These are phyloP conservation scores for Fusarium ramigenum DNA, from an alignment of 2,329 filamentous ascomycete species.

Conservation along the genomic window DNA sequence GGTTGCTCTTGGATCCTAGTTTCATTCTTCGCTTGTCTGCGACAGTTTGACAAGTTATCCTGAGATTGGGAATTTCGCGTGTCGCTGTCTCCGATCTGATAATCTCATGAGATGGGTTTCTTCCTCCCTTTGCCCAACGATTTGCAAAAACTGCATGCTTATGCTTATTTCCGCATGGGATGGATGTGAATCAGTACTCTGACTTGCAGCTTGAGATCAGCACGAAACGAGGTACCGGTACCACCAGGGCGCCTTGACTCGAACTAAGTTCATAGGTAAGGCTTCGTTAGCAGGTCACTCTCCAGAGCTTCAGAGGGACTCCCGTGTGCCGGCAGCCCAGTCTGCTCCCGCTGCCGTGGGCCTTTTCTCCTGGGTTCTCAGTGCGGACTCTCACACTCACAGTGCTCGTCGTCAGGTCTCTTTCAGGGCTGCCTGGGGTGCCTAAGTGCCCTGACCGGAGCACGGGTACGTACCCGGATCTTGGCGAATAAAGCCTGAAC, in stretches of 20 bases:
- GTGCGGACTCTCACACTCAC: neutral
- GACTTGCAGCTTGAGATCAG: neutral
- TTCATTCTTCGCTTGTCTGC: conserved; percentile 33
- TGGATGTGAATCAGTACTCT: conserved; percentile 8
- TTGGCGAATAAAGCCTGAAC: conserved; percentile 28
- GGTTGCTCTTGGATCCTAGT: conserved; percentile 17
- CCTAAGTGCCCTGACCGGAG: conserved; percentile 29
- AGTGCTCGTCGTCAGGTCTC: conserved; percentile 3
- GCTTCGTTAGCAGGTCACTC: conserved; percentile 17
- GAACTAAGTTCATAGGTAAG: conserved; percentile 29
- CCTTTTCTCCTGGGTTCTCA: neutral
- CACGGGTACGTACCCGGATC: conserved; percentile 31
- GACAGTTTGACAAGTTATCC: conserved; percentile 5
- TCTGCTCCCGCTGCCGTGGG: neutral
- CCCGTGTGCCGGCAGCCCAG: neutral
- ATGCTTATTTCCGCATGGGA: conserved; percentile 4
- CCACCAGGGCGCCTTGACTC: conserved; percentile 8
- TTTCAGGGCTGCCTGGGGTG: conserved; percentile 20
- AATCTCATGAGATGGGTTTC: conserved; percentile 6
- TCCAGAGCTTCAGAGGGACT: conserved; percentile 3
- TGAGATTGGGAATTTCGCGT: conserved; percentile 32
- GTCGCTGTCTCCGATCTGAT: conserved; percentile 2
- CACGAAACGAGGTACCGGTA: conserved; percentile 1
- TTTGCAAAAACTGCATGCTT: conserved; percentile 10
- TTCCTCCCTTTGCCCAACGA: conserved; percentile 21